Percentiles rank a stretch among this genome's conserved stretches.
Conservation (phyloP, 495 filamentous ascomycete genomes). For the Penicillium mononematosum region DNA sequence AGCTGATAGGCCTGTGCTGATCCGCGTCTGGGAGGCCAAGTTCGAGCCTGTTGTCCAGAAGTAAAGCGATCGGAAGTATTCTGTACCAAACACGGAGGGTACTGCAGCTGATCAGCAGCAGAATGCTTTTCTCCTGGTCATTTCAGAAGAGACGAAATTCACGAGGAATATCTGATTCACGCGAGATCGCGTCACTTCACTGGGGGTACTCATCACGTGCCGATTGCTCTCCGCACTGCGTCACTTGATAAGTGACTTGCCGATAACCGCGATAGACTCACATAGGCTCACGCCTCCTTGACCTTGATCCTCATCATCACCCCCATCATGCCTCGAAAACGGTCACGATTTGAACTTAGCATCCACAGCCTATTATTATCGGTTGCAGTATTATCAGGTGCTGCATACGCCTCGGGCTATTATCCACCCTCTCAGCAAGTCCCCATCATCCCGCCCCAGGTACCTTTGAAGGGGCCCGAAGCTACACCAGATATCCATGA, state of each 20-base stretch:
- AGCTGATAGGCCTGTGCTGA: constrained; percentile 39
- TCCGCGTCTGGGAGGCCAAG: constrained; percentile 21
- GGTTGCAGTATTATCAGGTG: constrained; percentile 22
- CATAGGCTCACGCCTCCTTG: constrained; percentile 15
- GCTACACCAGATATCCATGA: constrained; percentile 30
- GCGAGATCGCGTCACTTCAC: constrained; percentile 13
- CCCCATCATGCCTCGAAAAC: constrained; percentile 22
- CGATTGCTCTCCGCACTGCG: constrained; percentile 27
- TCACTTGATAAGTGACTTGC: constrained; percentile 29
- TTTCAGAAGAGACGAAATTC: neutral
- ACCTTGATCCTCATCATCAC: constrained; percentile 8
- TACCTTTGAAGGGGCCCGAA: constrained; percentile 26
- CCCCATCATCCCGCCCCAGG: constrained; percentile 36
- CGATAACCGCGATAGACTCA: constrained; percentile 16
- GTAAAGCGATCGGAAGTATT: constrained; percentile 2
- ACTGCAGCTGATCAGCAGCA: neutral
- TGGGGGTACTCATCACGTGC: constrained; percentile 21
- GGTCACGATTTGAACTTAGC: constrained; percentile 12
- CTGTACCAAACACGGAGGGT: neutral
- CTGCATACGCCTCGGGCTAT: constrained; percentile 28
- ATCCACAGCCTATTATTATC: constrained; percentile 27
- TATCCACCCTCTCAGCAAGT: constrained; percentile 18
- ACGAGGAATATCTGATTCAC: neutral
- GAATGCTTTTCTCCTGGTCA: neutral
- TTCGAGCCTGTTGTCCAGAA: neutral